These are phyloP conservation scores for Tetrahymena thermophila DNA, from an alignment of 73 alveolate species.

Conservation along the genomic window DNA sequence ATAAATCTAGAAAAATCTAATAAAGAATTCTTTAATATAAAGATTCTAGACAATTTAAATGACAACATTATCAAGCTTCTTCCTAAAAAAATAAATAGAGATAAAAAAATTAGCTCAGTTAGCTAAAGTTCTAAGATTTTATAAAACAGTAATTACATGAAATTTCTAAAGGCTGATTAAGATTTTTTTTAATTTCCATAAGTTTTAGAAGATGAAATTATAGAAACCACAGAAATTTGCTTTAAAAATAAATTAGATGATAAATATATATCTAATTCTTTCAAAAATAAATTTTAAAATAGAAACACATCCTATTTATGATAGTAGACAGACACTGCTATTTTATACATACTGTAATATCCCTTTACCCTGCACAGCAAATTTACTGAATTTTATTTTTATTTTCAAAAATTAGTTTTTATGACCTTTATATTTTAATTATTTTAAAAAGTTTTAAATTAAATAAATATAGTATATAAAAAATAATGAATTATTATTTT, in stretches of 20 bases:
- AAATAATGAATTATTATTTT: no score
- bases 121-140: not conserved
- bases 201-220: not conserved
- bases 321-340: no score
- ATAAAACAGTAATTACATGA: not conserved
- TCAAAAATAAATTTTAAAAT: no score
- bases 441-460: no score
- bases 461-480: no score
- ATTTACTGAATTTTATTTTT: no score
- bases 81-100: not conserved
- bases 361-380: no score
- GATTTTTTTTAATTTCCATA: not conserved
- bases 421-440: no score
- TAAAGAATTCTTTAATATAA: not conserved
- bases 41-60: not conserved
- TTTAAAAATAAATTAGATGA: no score
- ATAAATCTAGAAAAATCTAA: not conserved
- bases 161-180: not conserved
- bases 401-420: no score
- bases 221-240: not conserved
- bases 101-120: no score
- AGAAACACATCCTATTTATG: not conserved
- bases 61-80: not conserved
- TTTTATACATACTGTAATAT: no score
- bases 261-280: not conserved